phyloP scores from a whole-genome alignment of 2,329 filamentous ascomycete species.

The Colletotrichum magnum region DNA sequence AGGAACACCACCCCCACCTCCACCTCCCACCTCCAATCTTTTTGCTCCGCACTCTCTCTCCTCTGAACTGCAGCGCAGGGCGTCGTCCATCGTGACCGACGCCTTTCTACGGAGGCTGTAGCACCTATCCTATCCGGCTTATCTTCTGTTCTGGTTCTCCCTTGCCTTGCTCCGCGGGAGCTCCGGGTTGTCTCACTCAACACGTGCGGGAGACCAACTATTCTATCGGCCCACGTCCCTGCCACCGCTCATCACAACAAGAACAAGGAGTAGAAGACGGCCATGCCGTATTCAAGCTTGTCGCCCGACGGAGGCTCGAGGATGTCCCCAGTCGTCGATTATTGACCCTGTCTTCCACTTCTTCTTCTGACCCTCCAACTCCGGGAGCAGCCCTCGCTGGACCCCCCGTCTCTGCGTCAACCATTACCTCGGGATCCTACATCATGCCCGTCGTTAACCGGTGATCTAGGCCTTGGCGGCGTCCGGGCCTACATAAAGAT shows the following conservation, averaged over 20 bases:
- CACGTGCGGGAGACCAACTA: slow-evolving; percentile 28
- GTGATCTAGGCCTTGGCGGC: slow-evolving; percentile 22
- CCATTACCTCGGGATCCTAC: slow-evolving; percentile 19
- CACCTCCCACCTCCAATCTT: no score
- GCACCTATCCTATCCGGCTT: no score
- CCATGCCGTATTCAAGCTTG: slow-evolving; percentile 36
- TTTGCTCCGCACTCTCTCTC: no score
- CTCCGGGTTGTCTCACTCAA: neutral
- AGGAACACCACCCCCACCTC: no score
- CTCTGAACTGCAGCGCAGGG: no score
- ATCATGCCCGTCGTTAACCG: slow-evolving; percentile 1
- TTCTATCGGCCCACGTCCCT: slow-evolving; percentile 13
- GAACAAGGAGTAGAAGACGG: neutral
- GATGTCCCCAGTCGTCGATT: neutral
- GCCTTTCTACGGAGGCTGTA: no score
- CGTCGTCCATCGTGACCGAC: no score
- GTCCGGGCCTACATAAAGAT: slow-evolving; percentile 26
- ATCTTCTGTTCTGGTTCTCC: no score
- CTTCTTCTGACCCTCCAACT: neutral
- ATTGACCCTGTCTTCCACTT: no score
- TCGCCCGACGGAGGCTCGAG: slow-evolving; percentile 16
- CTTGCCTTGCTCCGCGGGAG: no score
- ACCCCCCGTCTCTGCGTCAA: neutral
- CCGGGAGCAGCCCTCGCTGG: slow-evolving; percentile 4
- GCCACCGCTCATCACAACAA: neutral